Percentiles rank a stretch among this genome's conserved stretches.
phyloP scores from a whole-genome alignment of 1,284 basidiomycete genomes.

The Papiliotrema fonsecae region DNA sequence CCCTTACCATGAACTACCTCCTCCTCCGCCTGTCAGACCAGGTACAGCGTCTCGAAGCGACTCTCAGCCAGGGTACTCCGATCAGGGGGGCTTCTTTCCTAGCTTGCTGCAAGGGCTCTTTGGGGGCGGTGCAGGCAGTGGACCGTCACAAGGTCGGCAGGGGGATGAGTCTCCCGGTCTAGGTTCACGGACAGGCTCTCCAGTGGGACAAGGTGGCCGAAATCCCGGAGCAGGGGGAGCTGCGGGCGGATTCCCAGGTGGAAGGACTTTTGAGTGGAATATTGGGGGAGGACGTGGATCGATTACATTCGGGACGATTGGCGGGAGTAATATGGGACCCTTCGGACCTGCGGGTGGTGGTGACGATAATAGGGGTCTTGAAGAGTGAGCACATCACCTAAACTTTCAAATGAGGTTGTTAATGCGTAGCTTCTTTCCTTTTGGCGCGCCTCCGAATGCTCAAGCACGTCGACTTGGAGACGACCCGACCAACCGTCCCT shows the following conservation, averaged over 20 bases:
- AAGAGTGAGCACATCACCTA: slow-evolving; percentile 4
- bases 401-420: background rate
- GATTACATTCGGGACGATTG: slow-evolving; percentile 22
- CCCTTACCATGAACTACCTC: slow-evolving; percentile 37
- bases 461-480: too few relatives aligned
- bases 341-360: slow-evolving; percentile 1
- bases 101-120: too few relatives aligned
- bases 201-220: too few relatives aligned
- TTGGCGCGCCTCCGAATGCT: slow-evolving; percentile 19
- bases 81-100: slow-evolving; percentile 8
- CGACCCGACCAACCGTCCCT: too few relatives aligned
- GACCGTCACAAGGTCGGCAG: too few relatives aligned
- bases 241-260: too few relatives aligned
- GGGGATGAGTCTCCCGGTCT: too few relatives aligned
- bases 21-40: slow-evolving; percentile 27
- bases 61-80: background rate
- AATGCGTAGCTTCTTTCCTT: slow-evolving; percentile 26
- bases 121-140: too few relatives aligned
- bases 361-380: slow-evolving; percentile 4
- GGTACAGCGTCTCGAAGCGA: background rate
- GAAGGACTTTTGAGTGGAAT: slow-evolving; percentile 26
- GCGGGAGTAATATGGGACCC: slow-evolving; percentile 11
- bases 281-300: slow-evolving; percentile 27
- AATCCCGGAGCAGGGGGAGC: too few relatives aligned
- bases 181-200: too few relatives aligned